Percentiles rank a stretch among this genome's conserved stretches.
Conservation (phyloP, 2,329 filamentous ascomycete genomes). For the Hirsutella minnesotensis region DNA sequence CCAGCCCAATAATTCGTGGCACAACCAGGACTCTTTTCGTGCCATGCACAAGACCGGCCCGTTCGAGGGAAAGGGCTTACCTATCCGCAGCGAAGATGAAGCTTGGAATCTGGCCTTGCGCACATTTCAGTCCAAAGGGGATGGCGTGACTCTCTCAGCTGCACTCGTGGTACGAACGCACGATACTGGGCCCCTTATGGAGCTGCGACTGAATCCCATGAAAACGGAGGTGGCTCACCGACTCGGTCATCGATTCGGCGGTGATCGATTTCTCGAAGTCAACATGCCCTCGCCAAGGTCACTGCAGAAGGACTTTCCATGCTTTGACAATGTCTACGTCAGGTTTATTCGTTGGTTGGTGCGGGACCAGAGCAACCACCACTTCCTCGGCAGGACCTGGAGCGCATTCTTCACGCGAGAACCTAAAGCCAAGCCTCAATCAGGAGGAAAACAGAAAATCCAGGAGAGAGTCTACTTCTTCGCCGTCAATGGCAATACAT, state of each 20-base stretch:
- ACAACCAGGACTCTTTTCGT: conserved; percentile 32
- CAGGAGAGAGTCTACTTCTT: conserved; percentile 36
- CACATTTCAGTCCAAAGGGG: conserved; percentile 20
- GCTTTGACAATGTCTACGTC: conserved; percentile 16
- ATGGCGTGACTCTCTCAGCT: conserved; percentile 31
- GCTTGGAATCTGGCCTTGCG: conserved; percentile 34
- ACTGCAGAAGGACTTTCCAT: conserved; percentile 12
- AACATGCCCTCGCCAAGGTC: conserved; percentile 32
- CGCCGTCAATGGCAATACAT: conserved; percentile 36
- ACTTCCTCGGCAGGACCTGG: conserved; percentile 35
- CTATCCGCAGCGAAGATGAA: conserved; percentile 28
- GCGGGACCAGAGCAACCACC: conserved; percentile 16
- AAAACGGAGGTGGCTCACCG: too few species aligned
- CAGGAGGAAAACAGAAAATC: conserved; percentile 14
- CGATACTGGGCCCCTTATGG: conserved; percentile 27
- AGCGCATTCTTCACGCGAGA: conserved; percentile 31
- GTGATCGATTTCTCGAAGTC: conserved; percentile 47
- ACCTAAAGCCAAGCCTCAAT: conserved; percentile 27
- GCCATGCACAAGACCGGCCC: conserved; percentile 20
- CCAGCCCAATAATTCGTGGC: conserved; percentile 22
- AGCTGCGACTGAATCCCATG: conserved; percentile 34
- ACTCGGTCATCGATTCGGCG: conserved; percentile 42
- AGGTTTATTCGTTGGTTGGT: conserved; percentile 19
- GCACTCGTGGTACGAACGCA: conserved; percentile 25
- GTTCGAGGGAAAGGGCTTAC: conserved; percentile 34